Evolutionary conservation across 2,329 filamentous ascomycete genomes (phyloP).

Genomic region (Malbranchea zuffiana): DNA sequence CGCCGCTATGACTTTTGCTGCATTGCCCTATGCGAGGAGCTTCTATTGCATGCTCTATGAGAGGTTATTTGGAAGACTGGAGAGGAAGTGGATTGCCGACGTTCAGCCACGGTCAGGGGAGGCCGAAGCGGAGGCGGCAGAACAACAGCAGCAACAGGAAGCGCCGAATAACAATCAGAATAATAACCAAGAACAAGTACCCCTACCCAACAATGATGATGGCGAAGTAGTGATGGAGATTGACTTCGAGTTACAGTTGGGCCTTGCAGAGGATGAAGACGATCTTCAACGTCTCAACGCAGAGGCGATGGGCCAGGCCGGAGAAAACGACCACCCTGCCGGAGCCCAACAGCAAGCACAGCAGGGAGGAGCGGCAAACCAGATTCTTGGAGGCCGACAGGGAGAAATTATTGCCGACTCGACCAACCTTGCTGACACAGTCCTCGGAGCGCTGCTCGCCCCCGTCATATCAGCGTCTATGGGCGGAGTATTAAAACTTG

Average conservation of each 20-base stretch:
- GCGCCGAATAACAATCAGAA: conserved; percentile 22
- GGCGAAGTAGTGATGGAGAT: conserved; percentile 40
- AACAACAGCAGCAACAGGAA: conserved; percentile 13
- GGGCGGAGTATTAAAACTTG: conserved; percentile 60
- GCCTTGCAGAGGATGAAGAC: conserved; percentile 36
- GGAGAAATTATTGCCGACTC: conserved; percentile 44
- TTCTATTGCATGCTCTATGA: conserved; percentile 55
- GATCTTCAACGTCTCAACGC: conserved; percentile 22
- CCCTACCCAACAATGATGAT: conserved; percentile 26
- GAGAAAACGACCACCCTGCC: conserved; percentile 20
- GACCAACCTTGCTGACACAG: conserved; percentile 46
- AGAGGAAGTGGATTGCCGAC: conserved; percentile 52
- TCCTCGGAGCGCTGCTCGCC: conserved; percentile 64
- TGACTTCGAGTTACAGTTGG: conserved; percentile 42
- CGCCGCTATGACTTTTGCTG: conserved; percentile 53
- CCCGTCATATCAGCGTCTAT: conserved; percentile 68
- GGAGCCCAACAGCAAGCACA: conserved; percentile 22
- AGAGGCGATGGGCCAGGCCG: conserved; percentile 19
- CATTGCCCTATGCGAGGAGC: conserved; percentile 54
- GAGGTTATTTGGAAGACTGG: conserved; percentile 45
- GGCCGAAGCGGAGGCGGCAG: conserved; percentile 8
- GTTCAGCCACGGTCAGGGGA: conserved; percentile 47
- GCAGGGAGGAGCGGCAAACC: conserved; percentile 12
- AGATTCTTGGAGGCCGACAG: conserved; percentile 30
- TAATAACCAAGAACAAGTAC: conserved; percentile 26